Evolutionary conservation across 345 rosid species (phyloP), one percentile per base, ranked within the genome.

Genomic region (Lumnitzera littorea): DNA sequence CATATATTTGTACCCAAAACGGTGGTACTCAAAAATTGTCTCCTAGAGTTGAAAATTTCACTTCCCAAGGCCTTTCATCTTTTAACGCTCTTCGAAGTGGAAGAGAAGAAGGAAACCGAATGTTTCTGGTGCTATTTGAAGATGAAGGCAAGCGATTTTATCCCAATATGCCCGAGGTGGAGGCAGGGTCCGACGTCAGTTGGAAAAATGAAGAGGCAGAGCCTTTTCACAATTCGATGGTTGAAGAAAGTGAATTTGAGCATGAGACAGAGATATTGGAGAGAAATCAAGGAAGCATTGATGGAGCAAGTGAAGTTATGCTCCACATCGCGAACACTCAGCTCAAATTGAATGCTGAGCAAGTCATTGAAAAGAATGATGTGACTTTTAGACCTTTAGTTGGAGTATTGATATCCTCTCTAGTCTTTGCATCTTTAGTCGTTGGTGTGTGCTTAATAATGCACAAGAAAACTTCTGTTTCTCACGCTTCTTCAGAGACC

Each of bases 1-100:
- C 59, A 14, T 74, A 72, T 50, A 74, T 77, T 58, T 72, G 75
- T 62, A 62, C 74, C 7, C 43, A 36, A 36, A 36, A 36, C 0
- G 43, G 43, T 36, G 43, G 43, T 36, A 36, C 11, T 36, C 43
- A 36, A 36, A 36, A 7, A 4, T 36, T 36, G 43, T 36, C 9
- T 5, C 43, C 1, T 7, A 36, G 43, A 7, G 43, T 36, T 36
- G 9, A 36, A 9, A 36, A 36, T 36, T 5, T 36, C 43, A 36
- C 43, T 36, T 36, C 43, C 7, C 43, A 36, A 36, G 43, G 43
- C 43, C 43, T 36, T 36, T 36, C 43, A 9, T 36, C 43, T 4
- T 36, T 36, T 36, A 7, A 36, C 7, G 43, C 43, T 36, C 43
- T 36, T 2, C 43, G 11, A 7, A 9, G 43, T 36, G 43, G 7